Base-by-base conservation (phyloP, 345 rosid genomes). In the Anacardium occidentale region DNA sequence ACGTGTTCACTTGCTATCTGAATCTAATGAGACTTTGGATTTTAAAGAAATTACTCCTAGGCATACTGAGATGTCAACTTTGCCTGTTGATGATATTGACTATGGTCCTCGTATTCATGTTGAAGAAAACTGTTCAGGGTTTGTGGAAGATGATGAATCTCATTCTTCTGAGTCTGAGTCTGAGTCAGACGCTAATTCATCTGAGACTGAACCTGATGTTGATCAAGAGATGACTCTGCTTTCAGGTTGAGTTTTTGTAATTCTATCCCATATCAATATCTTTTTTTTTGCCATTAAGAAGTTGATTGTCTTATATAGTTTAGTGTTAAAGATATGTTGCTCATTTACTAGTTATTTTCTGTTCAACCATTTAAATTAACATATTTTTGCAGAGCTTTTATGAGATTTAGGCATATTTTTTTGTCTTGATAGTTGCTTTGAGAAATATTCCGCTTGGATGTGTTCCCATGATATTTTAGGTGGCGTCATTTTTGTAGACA, bases 121-220 rank as follows among this genome's bases (percentile, higher is more conserved):
- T 75, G 92, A 82, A 79, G 84, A 73, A 68, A 81, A 78, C 72
- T 73, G 85, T 70, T 84, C 86, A 56, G 89, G 84, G 26, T 82
- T 83, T 45, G 58, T 81, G 84, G 90, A 90, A 76, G 89, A 80
- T 74, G 70, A 60, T 71, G 94, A 81, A 76, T 81, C 84, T 62
- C 91, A 79, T 54, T 83, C 86, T 75, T 82, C 92, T 42, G 94
- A 81, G 73, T 85, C 91, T 34, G 86, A 79, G 64, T 82, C 85
- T 34, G 87, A 79, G 64, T 82, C 85, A 12, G 84, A 85, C 69
- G 81, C 89, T 78, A 95, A 89, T 78, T 89, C 96, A 58, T 91
- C 97, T 42, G 92, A 90, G 79, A 93, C 97, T 75, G 97, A 91
- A 77, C 86, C 86, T 62, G 94, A 91, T 77, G 81, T 88, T 59